Evolutionary conservation across 352 stramenopile species (phyloP).

Genomic region (Phytophthora cactorum): DNA sequence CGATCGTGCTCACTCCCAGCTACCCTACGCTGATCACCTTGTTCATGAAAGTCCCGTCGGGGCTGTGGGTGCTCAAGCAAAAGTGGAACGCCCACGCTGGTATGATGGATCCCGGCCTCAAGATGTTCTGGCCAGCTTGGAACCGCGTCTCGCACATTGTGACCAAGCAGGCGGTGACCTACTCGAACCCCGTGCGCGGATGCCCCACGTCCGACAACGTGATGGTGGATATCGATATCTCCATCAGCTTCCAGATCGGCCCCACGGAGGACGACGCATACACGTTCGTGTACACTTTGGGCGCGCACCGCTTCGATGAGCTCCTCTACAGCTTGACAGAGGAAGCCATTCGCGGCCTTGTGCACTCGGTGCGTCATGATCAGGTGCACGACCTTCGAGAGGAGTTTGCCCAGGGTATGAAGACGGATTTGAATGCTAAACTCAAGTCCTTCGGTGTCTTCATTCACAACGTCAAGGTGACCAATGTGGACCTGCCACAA

Average conservation of each 20-base stretch:
- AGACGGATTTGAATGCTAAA: conserved; percentile 84
- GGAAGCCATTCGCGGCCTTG: conserved; percentile 79
- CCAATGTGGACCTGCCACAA: conserved; percentile 74
- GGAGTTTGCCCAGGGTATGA: conserved; percentile 85
- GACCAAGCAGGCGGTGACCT: conserved; percentile 86
- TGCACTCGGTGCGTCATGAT: conserved; percentile 85
- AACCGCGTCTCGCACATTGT: conserved; percentile 89
- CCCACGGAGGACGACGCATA: conserved; percentile 77
- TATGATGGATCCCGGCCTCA: conserved; percentile 82
- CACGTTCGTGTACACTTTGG: conserved; percentile 88
- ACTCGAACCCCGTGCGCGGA: conserved; percentile 71
- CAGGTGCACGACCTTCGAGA: conserved; percentile 83
- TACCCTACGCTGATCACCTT: conserved; percentile 60
- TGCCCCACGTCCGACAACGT: conserved; percentile 88
- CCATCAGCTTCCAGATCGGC: conserved; percentile 88
- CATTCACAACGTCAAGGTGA: conserved; percentile 91
- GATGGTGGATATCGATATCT: conserved; percentile 91
- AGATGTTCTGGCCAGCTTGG: conserved; percentile 79
- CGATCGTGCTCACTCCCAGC: conserved; percentile 64
- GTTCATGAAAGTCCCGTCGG: conserved; percentile 70
- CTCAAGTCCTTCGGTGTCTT: conserved; percentile 75
- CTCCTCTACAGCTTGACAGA: conserved; percentile 82
- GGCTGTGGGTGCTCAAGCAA: conserved; percentile 84
- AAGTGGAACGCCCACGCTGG: conserved; percentile 84
- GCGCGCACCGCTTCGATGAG: conserved; percentile 84